Percentiles rank a stretch among this genome's conserved stretches.
phyloP scores from a whole-genome alignment of 257 asterid genomes.

The Gentiana straminea region DNA sequence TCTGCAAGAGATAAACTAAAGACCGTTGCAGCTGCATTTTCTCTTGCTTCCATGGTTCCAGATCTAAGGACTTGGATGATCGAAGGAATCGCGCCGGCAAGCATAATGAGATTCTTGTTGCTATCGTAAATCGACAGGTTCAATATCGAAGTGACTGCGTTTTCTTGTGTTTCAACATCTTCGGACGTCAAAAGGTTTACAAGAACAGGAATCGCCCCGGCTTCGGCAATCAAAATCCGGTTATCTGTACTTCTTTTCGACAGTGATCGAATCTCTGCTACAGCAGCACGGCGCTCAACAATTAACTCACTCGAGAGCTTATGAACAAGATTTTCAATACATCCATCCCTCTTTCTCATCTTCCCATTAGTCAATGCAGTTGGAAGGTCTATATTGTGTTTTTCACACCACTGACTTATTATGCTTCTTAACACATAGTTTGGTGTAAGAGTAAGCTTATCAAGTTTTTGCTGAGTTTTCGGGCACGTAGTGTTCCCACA shows the following conservation, averaged over 20 bases:
- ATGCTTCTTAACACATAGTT: constrained; percentile 66
- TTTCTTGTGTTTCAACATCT: constrained; percentile 60
- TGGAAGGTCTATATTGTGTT: constrained; percentile 58
- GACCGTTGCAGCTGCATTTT: constrained; percentile 89
- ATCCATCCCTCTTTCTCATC: constrained; percentile 69
- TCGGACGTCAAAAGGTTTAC: constrained; percentile 61
- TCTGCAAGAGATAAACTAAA: constrained; percentile 78
- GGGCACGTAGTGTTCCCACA: constrained; percentile 93
- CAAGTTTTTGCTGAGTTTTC: constrained; percentile 86
- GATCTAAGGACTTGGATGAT: constrained; percentile 81
- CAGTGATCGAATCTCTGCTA: constrained; percentile 64
- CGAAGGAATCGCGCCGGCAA: constrained; percentile 81
- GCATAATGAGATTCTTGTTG: constrained; percentile 79
- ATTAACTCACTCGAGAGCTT: constrained; percentile 53
- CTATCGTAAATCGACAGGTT: constrained; percentile 75
- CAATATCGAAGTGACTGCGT: constrained; percentile 74
- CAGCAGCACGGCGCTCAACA: constrained; percentile 64
- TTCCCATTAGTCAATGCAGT: constrained; percentile 41
- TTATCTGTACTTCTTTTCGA: constrained; percentile 92
- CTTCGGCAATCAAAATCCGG: constrained; percentile 76
- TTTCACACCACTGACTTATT: constrained; percentile 73
- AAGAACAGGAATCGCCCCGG: constrained; percentile 80
- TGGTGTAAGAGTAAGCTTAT: constrained; percentile 74
- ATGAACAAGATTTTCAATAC: constrained; percentile 55
- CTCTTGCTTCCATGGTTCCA: constrained; percentile 86